Percentiles rank a stretch among this genome's conserved stretches.
Evolutionary conservation across 2,329 filamentous ascomycete species (phyloP).

Genomic region (Alternaria panax): DNA sequence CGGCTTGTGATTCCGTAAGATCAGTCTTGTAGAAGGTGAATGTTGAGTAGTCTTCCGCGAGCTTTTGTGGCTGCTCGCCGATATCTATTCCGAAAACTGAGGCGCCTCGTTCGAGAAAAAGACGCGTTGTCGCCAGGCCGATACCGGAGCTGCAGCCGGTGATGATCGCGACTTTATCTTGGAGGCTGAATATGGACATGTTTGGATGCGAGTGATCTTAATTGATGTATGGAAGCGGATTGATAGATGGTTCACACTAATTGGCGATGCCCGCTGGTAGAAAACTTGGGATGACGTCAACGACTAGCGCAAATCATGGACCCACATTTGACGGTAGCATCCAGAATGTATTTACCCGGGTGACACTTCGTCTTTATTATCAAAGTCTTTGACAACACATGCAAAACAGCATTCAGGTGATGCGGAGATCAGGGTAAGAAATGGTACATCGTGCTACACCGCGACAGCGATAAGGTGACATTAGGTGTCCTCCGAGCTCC

Average conservation of each 20-base stretch:
- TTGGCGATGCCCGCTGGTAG: neutral
- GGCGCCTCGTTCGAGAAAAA: conserved; percentile 35
- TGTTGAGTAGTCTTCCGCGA: conserved; percentile 20
- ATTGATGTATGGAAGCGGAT: neutral
- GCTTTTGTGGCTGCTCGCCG: conserved; percentile 24
- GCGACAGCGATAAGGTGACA: neutral
- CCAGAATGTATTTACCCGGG: neutral
- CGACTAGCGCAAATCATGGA: conserved; percentile 9
- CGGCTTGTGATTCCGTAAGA: conserved; percentile 28
- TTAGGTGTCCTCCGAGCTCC: too few species aligned
- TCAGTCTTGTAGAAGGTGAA: conserved; percentile 39
- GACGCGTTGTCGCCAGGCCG: conserved; percentile 36
- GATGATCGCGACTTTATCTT: conserved; percentile 37
- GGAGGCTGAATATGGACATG: conserved; percentile 31
- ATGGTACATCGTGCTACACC: neutral
- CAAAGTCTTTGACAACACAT: neutral
- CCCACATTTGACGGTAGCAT: neutral
- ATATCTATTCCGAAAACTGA: conserved; percentile 42
- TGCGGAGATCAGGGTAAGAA: too few species aligned
- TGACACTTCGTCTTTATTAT: neutral
- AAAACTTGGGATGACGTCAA: conserved; percentile 23
- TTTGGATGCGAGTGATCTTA: neutral
- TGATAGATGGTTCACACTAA: neutral
- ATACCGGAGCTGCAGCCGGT: conserved; percentile 44
- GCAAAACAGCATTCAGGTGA: too few species aligned